These are phyloP conservation scores for Artemisia argyi DNA, from an alignment of 129 eudicot genomes.

Conservation along the genomic window DNA sequence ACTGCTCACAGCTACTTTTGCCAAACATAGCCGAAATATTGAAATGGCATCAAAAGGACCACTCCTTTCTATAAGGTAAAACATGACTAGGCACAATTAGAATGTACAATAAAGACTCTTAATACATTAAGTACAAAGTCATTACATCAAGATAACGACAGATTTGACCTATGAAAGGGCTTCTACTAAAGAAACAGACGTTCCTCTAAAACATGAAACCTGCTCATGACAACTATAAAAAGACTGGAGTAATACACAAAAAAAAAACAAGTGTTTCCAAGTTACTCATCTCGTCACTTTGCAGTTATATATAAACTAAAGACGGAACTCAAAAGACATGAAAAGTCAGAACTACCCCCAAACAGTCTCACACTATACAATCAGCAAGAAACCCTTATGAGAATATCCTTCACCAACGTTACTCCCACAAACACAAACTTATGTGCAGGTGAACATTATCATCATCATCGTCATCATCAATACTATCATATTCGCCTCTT, in stretches of 20 bases:
- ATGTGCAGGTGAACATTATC: constrained; percentile 30
- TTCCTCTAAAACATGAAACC: constrained; percentile 36
- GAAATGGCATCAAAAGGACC: not conserved
- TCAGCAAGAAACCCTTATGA: constrained; percentile 18
- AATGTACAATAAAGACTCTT: constrained; percentile 14
- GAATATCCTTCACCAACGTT: constrained; percentile 18
- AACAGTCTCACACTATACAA: constrained; percentile 34
- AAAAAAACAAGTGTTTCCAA: not conserved
- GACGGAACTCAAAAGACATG: constrained; percentile 25
- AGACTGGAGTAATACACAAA: constrained; percentile 17
- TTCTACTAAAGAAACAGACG: constrained; percentile 31
- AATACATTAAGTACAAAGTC: constrained; percentile 27
- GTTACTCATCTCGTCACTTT: constrained; percentile 17
- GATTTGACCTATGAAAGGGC: constrained; percentile 3
- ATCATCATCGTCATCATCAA: constrained; percentile 6
- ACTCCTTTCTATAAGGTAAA: not conserved
- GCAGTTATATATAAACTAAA: constrained; percentile 26
- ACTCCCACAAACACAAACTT: constrained; percentile 27
- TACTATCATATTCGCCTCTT: constrained; percentile 22
- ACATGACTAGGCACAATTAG: not conserved
- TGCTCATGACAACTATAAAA: constrained; percentile 27
- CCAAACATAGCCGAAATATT: too few species aligned
- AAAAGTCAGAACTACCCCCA: constrained; percentile 31
- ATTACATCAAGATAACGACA: constrained; percentile 20
- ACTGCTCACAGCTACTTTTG: too few species aligned